Evolutionary conservation across 2,329 filamentous ascomycete species (phyloP), one percentile per base, ranked within the genome.

Genomic region (Emmonsia crescens): DNA sequence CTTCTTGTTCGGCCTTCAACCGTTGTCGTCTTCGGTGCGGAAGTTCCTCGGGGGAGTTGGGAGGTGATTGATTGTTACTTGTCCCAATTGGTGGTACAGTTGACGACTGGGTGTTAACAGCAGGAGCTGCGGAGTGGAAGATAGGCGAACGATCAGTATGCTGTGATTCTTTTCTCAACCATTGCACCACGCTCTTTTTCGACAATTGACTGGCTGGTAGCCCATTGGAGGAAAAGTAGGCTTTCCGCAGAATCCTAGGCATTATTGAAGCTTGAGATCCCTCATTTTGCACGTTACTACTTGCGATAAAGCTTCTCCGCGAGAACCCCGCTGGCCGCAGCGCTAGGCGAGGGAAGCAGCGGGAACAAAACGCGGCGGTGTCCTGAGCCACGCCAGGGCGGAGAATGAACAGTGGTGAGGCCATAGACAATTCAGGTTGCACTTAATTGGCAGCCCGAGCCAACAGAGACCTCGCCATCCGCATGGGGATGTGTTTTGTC

Each of bases 1-100:
- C 63, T 42, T 70, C 68, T 36, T 72, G 69, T 67, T 64, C 60
- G 42, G 59, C 61, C 63, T 76, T 78, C 64, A 77, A 67, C 40
- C 76, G 71, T 67, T 77, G 77, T 60, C 76, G 75, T 60, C 75
- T 69, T 59, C 76, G 70, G 66, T 78, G 76, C 46, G 76, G 76
- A 42, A 76, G 67, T 67, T 77, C 75, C 57, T 70, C 65, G 52
- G 69, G 29, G 24, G 61, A 2, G 33, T 51, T 29, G 19, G 60
- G 27, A 38, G 42, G 46, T 46, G 24, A 38, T 24, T 61, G 42
- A n/a, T 48, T 42, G 19, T 48, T 54, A 14, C 36, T 33, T n/a
- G 33, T 27, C 24, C 48, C 27, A 31, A 59, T 48, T 31, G 52
- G 14, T n/a, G 57, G 4, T 38, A 16, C 29, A 31, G 27, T 31